A percentile compares a stretch with the other conserved stretches of the same genome.
Conservation (phyloP, 164 flowering plant species). For the Santalum album region DNA sequence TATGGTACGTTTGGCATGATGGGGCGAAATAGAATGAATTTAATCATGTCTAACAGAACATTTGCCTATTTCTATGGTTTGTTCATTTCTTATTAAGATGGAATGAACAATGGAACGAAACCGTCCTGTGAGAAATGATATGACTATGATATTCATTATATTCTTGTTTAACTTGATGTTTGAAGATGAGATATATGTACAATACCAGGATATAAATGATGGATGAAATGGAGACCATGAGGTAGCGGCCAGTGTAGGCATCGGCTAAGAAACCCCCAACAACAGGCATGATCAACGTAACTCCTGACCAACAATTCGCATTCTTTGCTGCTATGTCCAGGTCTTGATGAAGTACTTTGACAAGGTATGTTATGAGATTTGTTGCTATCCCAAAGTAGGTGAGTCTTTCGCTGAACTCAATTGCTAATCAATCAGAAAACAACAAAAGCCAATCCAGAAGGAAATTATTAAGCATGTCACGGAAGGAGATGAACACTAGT, state of each 20-base stretch:
- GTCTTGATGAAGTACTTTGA: not conserved
- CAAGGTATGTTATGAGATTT: not conserved
- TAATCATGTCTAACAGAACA: too few relatives aligned
- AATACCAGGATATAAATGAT: not conserved
- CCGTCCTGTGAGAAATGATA: too few relatives aligned
- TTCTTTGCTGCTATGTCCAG: constrained; percentile 1
- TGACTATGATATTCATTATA: too few relatives aligned
- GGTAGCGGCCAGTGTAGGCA: not conserved
- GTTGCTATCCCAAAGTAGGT: not conserved
- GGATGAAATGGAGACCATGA: not conserved
- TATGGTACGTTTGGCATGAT: too few relatives aligned
- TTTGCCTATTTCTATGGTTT: too few relatives aligned
- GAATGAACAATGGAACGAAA: too few relatives aligned
- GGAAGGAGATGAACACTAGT: not conserved
- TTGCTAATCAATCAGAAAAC: not conserved
- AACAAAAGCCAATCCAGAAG: not conserved
- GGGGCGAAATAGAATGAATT: too few relatives aligned
- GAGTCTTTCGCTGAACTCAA: not conserved
- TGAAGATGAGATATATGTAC: not conserved
- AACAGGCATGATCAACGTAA: not conserved
- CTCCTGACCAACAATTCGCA: not conserved
- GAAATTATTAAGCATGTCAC: not conserved
- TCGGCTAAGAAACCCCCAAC: not conserved
- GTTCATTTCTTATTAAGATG: too few relatives aligned
- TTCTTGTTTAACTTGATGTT: not conserved